Base-by-base conservation (phyloP, 176 grass and related monocot genomes). In the Rhynchospora tenuis region DNA sequence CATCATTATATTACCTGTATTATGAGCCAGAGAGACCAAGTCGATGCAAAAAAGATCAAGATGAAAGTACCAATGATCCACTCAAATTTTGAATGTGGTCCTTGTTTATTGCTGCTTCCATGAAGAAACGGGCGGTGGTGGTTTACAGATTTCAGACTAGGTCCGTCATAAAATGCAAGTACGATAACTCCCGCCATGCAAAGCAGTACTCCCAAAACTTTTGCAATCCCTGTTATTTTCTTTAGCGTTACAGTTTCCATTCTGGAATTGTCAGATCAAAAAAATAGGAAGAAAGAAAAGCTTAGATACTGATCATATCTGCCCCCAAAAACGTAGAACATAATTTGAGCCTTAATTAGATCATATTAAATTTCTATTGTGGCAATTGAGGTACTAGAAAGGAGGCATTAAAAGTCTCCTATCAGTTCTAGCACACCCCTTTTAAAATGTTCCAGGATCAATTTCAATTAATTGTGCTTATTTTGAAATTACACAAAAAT, bases 51-150 rank as follows among this genome's bases (percentile, higher is more conserved):
- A 0, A 83, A 57, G 6, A 96, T 60, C 62, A 90, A 85, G 12
- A 93, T 45, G 51, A 93, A 89, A 5, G 90, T 84, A 8, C 90
- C 93, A 74, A 84, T 89, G 66, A 93, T 87, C 93, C 90, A 96
- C 11, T 28, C 60, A 1, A 27, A 80, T 58, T 80, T 89, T 10
- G 86, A 79, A 64, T 61, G 61, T 43, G 86, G 4, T 26, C n/a
- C 6, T 13, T n/a, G 31, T 43, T n/a, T 24, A 16, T 19, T 4
- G 31, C 12, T 72, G 59, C 22, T 38, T 33, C 19, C 80, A n/a
- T 16, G 57, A 24, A 74, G 43, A 84, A 87, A 26, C 20, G 54
- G 31, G 12, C 58, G 80, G 59, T 91, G 83, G 64, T 92, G 83
- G 12, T 27, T 85, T 69, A 91, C 65, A 6, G 93, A 81, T 27